A percentile compares a stretch with the other conserved stretches of the same genome.
phyloP scores from a whole-genome alignment of 2,329 filamentous ascomycete species.

The Colletotrichum scovillei region DNA sequence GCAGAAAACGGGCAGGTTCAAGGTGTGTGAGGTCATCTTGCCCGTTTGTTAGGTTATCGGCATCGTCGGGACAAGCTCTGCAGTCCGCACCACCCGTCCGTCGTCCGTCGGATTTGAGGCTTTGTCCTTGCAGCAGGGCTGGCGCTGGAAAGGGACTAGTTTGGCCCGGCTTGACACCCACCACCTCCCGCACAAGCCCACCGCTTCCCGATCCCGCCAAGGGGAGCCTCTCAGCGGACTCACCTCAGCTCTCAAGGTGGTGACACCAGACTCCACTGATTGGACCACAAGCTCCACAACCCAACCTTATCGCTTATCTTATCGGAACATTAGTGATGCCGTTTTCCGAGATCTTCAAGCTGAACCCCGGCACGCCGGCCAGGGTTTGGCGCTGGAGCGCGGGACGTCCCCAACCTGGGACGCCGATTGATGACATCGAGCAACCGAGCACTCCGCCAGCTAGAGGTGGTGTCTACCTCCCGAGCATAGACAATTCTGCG shows the following conservation, averaged over 20 bases:
- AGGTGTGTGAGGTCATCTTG: slow-evolving; percentile 17
- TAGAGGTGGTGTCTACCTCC: slow-evolving; percentile 34
- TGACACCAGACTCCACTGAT: neutral
- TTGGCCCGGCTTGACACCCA: neutral
- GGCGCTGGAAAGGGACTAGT: slow-evolving; percentile 21
- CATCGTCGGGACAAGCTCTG: slow-evolving; percentile 29
- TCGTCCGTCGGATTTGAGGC: slow-evolving; percentile 6
- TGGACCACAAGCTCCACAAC: neutral
- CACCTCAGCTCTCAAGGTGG: neutral
- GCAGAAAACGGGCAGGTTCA: neutral
- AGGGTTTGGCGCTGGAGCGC: slow-evolving; percentile 35
- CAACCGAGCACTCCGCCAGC: slow-evolving; percentile 34
- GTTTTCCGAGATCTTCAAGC: slow-evolving; percentile 20
- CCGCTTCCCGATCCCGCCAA: neutral
- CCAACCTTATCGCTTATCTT: neutral
- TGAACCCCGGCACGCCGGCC: slow-evolving; percentile 17
- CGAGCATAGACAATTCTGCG: slow-evolving; percentile 33
- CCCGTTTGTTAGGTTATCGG: neutral
- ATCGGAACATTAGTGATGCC: slow-evolving; percentile 29
- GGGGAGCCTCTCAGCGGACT: neutral
- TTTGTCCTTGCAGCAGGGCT: slow-evolving; percentile 25
- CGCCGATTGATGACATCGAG: slow-evolving; percentile 34
- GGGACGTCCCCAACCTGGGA: slow-evolving; percentile 28
- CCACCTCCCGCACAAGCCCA: neutral
- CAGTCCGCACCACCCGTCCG: neutral